phyloP scores from a whole-genome alignment of 352 stramenopile genomes.

The Blastocystis sp. region DNA sequence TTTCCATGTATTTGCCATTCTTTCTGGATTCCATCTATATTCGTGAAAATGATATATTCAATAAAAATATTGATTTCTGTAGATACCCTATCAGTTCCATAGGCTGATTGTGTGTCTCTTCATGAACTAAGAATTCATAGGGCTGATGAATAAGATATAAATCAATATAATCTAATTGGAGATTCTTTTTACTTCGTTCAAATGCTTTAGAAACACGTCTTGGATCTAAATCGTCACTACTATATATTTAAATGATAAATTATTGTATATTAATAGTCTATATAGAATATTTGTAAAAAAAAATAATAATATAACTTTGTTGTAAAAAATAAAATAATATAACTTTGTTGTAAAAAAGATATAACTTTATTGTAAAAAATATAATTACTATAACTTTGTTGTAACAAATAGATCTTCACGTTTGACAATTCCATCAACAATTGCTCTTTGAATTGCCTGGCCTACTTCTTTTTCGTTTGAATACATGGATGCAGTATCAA shows the following conservation, averaged over 20 bases:
- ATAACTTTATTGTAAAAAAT: too few relatives aligned
- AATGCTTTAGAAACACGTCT: constrained; percentile 51
- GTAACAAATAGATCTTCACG: constrained; percentile 37
- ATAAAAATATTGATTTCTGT: too few relatives aligned
- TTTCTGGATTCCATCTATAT: too few relatives aligned
- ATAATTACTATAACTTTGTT: constrained; percentile 42
- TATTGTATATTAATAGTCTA: too few relatives aligned
- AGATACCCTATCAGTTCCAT: too few relatives aligned
- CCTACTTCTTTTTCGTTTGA: constrained; percentile 51
- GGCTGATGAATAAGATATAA: constrained; percentile 21
- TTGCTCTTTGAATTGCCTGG: constrained; percentile 42
- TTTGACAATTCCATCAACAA: constrained; percentile 27
- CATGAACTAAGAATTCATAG: constrained; percentile 44
- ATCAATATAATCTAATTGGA: constrained; percentile 31
- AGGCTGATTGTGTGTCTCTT: constrained; percentile 29
- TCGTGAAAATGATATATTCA: too few relatives aligned
- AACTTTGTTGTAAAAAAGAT: too few relatives aligned
- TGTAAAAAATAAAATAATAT: too few relatives aligned
- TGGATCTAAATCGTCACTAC: constrained; percentile 49
- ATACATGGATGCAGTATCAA: constrained; percentile 52
- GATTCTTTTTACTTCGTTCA: constrained; percentile 47
- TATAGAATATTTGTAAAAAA: too few relatives aligned
- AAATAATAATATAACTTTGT: too few relatives aligned
- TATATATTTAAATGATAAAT: too few relatives aligned
- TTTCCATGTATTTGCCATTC: too few relatives aligned